Percentiles rank a stretch among this genome's conserved stretches.
These are phyloP conservation scores for Micractinium conductrix DNA, from an alignment of 139 green algal genomes.

Conservation along the genomic window DNA sequence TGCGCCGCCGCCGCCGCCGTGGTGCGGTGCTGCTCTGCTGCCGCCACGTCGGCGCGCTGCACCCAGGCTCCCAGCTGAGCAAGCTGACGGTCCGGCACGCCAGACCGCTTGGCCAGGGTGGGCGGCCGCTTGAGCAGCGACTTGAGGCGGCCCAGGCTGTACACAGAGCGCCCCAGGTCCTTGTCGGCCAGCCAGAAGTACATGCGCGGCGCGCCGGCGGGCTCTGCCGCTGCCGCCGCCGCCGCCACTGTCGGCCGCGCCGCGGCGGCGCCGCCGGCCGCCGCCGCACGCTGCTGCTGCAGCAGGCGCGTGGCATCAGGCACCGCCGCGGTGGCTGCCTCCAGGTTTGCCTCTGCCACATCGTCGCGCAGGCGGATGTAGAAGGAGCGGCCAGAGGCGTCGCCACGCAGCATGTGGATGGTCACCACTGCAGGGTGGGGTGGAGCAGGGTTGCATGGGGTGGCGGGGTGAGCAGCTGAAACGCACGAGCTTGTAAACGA, in stretches of 20 bases:
- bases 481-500: too few relatives aligned
- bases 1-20: background rate
- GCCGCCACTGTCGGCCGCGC: background rate
- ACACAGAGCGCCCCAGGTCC: slow-evolving; percentile 17
- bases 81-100: slow-evolving; percentile 42
- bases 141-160: slow-evolving; percentile 43
- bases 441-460: background rate
- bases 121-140: slow-evolving; percentile 43
- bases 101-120: slow-evolving; percentile 38
- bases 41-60: slow-evolving; percentile 8
- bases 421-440: slow-evolving; percentile 32
- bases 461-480: background rate
- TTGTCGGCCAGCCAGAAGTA: slow-evolving; percentile 47
- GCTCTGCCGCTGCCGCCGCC: background rate
- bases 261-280: background rate
- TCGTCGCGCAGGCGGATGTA: slow-evolving; percentile 40
- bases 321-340: slow-evolving; percentile 17
- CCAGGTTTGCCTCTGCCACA: slow-evolving; percentile 31
- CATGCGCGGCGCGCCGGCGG: background rate
- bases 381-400: slow-evolving; percentile 39
- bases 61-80: slow-evolving; percentile 38
- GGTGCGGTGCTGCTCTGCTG: slow-evolving; percentile 3
- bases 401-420: slow-evolving; percentile 52
- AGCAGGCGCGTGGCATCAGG: slow-evolving; percentile 14
- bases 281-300: slow-evolving; percentile 12